These are phyloP conservation scores for Dothidotthia symphoricarpi DNA, from an alignment of 2,329 filamentous ascomycete genomes.

Conservation along the genomic window DNA sequence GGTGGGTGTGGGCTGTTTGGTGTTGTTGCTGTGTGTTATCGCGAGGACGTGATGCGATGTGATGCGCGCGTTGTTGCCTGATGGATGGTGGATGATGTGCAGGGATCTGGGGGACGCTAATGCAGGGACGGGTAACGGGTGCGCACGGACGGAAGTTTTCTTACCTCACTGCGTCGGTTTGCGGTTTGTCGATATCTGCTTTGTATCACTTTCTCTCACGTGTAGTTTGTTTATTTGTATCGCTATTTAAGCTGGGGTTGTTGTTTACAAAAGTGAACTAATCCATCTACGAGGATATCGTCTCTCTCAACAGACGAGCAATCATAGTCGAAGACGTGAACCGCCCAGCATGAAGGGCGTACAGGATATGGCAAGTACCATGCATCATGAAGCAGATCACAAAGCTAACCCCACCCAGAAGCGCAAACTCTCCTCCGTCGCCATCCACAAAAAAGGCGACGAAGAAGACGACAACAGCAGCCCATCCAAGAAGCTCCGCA, in stretches of 20 bases:
- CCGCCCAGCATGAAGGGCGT: background rate
- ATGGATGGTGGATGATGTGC: conserved; percentile 4
- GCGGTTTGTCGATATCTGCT: background rate
- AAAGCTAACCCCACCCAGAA: conserved; percentile 14
- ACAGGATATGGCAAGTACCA: background rate
- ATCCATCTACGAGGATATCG: too few relatives aligned
- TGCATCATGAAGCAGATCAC: too few relatives aligned
- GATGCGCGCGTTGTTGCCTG: background rate
- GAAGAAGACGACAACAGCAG: conserved; percentile 9
- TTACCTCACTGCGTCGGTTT: background rate
- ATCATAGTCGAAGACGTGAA: too few relatives aligned
- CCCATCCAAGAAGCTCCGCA: conserved; percentile 1
- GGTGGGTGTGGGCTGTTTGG: too few relatives aligned
- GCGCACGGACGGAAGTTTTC: conserved; percentile 2
- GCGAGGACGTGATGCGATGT: background rate
- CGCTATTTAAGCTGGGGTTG: background rate
- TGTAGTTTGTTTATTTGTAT: conserved; percentile 42
- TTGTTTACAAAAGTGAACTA: too few relatives aligned
- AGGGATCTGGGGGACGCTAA: background rate
- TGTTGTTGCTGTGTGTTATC: too few relatives aligned
- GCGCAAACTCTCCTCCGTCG: conserved; percentile 22
- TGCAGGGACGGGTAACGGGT: background rate
- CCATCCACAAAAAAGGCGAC: conserved; percentile 26
- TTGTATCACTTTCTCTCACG: too few relatives aligned
- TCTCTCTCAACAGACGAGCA: too few relatives aligned